Evolutionary conservation across 192 early-diverging fungal genomes (phyloP), one percentile per base, ranked within the genome.

Genomic region (Backusella macrospora): DNA sequence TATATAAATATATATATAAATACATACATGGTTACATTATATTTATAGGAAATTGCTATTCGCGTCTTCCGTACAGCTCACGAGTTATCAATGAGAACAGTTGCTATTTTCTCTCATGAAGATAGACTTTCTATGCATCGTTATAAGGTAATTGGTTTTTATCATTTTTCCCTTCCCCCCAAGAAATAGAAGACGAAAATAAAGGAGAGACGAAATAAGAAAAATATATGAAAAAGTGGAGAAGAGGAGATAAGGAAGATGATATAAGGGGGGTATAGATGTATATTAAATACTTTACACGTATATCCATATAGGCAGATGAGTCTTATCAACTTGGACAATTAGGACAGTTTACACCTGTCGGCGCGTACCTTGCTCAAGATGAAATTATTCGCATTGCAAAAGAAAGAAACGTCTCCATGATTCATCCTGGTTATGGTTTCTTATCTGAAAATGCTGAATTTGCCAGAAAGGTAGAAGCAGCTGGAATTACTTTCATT

Each of bases 371-470:
- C 78, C 87, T 98, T 62, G 93, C 92, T 16, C 94, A 95, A 77
- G 93, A 95, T 77, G 93, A 95, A 76, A 96, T 99, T 59, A 87
- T 99, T 68, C 82, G 81, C n/a, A 94, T 97, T 75, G 97, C 96
- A 37, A 87, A 92, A 68, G 75, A 85, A 70, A 87, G 89, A 65
- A 86, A 88, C 73, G 93, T 91, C 66, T 89, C 86, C 69, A 92
- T 90, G 75, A 92, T 98, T 78, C 96, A 97, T 71, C 96, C 96
- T 34, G 95, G 96, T 45, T 99, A 99, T 82, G 97, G 97, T 14
- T 97, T 99, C 84, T 82, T 99, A 40, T 91, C 91, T 29, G 97
- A 99, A 83, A 98, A 99, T 78, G 86, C 96, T 5, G 84, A 85
- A 62, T 99, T 99, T 82, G 96, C 96, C 1, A 83, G 88, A 78